Percentiles rank a stretch among this genome's conserved stretches.
Conservation (phyloP, 1,139 yeast genomes). For the Suhomyces kunorum region DNA sequence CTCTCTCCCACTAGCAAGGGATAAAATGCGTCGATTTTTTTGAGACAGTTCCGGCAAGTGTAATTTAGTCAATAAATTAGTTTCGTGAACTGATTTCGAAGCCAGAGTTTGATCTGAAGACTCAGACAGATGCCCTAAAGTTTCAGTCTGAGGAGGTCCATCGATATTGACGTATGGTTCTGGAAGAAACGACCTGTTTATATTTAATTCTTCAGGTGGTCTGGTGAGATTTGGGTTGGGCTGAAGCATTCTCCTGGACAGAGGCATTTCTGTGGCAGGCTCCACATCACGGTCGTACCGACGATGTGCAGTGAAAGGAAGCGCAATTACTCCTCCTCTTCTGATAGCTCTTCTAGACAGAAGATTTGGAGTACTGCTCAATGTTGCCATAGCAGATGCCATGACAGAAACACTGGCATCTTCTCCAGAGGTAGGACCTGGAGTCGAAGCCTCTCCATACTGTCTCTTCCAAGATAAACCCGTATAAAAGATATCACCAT, state of each 20-base stretch:
- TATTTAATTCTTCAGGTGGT: conserved; percentile 10
- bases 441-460: conserved; percentile 25
- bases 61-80: conserved; percentile 32
- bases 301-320: conserved; percentile 9
- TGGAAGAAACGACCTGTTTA: neutral
- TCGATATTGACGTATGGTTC: neutral
- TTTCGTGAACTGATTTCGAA: conserved; percentile 23
- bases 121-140: neutral
- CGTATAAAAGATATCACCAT: conserved; percentile 56
- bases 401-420: conserved; percentile 20
- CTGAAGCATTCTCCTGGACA: conserved; percentile 15
- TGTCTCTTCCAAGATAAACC: conserved; percentile 49
- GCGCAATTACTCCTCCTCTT: conserved; percentile 12
- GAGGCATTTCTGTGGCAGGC: conserved; percentile 7
- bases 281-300: conserved; percentile 14
- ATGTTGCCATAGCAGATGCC: conserved; percentile 6
- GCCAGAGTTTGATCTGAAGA: neutral
- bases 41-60: conserved; percentile 26
- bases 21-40: conserved; percentile 30
- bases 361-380: conserved; percentile 9
- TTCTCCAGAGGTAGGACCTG: conserved; percentile 23
- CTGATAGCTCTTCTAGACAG: conserved; percentile 20
- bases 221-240: conserved; percentile 18
- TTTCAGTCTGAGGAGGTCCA: neutral
- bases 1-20: conserved; percentile 64